Percentiles rank a stretch among this genome's conserved stretches.
These are phyloP conservation scores for Leccinum disarticulatum DNA, from an alignment of 768 basidiomycete genomes.

Conservation along the genomic window DNA sequence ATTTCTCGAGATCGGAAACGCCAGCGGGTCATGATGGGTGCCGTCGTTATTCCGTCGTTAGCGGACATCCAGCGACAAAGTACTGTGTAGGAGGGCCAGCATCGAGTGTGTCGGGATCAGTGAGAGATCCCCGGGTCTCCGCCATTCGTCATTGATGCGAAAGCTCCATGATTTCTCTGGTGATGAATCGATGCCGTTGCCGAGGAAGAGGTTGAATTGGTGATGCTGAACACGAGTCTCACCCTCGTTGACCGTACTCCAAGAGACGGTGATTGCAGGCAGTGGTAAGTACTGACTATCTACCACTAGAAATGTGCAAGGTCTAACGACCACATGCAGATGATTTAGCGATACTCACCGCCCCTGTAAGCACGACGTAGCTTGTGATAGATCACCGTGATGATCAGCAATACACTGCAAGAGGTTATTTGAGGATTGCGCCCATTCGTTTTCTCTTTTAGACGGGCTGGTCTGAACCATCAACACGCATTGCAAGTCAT, in stretches of 20 bases:
- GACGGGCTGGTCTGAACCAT: too few relatives aligned
- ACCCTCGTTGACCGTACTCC: slow-evolving; percentile 17
- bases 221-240: slow-evolving; percentile 22
- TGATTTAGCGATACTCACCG: slow-evolving; percentile 44
- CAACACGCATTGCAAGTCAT: too few relatives aligned
- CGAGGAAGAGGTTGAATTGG: slow-evolving; percentile 26
- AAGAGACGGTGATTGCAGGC: slow-evolving; percentile 32
- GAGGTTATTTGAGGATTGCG: too few relatives aligned
- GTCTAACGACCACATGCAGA: slow-evolving; percentile 33
- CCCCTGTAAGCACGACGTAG: not conserved
- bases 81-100: slow-evolving; percentile 22
- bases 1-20: slow-evolving; percentile 40
- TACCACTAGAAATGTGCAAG: not conserved
- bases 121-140: slow-evolving; percentile 17
- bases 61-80: slow-evolving; percentile 24
- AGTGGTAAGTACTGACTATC: slow-evolving; percentile 27
- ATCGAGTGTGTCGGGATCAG: slow-evolving; percentile 6
- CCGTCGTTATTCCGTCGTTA: slow-evolving; percentile 47
- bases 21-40: slow-evolving; percentile 49
- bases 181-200: slow-evolving; percentile 12
- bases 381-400: too few relatives aligned
- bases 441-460: too few relatives aligned
- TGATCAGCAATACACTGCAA: too few relatives aligned
- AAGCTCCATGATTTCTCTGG: slow-evolving; percentile 13
- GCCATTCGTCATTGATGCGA: slow-evolving; percentile 28